phyloP scores from a whole-genome alignment of 1,139 yeast genomes.

The Suhomyces chickasaworum region DNA sequence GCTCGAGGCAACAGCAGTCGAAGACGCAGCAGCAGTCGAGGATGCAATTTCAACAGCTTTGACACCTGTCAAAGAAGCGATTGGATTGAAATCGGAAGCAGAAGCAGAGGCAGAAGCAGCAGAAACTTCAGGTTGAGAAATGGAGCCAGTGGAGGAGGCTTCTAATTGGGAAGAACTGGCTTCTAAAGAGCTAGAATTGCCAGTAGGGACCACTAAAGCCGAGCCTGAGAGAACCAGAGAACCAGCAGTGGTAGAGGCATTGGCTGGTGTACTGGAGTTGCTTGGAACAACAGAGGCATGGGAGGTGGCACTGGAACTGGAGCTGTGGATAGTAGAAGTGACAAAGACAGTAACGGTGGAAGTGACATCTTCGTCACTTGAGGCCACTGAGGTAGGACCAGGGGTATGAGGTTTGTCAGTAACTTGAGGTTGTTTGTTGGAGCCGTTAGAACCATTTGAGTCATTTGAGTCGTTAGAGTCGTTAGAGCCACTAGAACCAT shows the following conservation, averaged over 20 bases:
- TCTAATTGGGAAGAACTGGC: not conserved
- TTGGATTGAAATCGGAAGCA: conserved; percentile 4
- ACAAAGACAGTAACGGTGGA: not conserved
- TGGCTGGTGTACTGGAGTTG: not conserved
- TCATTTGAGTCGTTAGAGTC: no score
- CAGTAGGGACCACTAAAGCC: not conserved
- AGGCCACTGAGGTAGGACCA: not conserved
- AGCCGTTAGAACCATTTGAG: no score
- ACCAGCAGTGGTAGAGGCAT: conserved; percentile 1
- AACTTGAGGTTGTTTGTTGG: no score
- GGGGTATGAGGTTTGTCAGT: not conserved
- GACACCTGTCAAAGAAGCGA: not conserved
- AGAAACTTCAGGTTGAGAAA: conserved; percentile 13
- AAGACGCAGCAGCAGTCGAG: conserved; percentile 16
- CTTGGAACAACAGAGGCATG: not conserved
- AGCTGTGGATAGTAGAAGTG: not conserved
- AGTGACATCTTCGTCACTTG: not conserved
- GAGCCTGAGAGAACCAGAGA: not conserved
- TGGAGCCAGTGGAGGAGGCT: conserved; percentile 1
- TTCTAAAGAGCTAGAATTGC: not conserved
- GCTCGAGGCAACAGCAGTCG: conserved; percentile 18
- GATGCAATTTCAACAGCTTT: not conserved
- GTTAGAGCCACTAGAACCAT: no score
- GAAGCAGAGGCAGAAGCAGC: conserved; percentile 10
- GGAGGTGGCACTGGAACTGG: not conserved